Evolutionary conservation across 345 rosid genomes (phyloP), one percentile per base, ranked within the genome.

Genomic region (Salix suchowensis): DNA sequence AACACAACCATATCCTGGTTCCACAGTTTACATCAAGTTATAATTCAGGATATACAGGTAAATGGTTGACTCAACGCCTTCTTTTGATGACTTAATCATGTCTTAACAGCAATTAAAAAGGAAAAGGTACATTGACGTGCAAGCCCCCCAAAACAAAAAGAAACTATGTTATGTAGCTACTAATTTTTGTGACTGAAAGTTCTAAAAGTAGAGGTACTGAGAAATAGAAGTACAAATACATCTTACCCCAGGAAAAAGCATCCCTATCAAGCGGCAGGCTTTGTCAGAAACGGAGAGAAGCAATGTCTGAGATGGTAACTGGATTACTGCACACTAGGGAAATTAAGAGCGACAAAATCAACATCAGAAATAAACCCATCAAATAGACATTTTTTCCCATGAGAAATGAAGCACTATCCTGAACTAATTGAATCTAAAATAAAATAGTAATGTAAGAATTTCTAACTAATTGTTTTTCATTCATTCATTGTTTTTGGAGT

Each of bases 191-290:
- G 14, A 68, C 24, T 5, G 54, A 23, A 1, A 23, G 13, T 24
- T n/a, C 52, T 39, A 23, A 42, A 26, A 32, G 18, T 10, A 2
- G 8, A 26, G 10, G 68, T 11, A 28, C 18, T 46, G 50, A 46
- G 6, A 46, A 46, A 13, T 46, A 46, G 6, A 44, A 21, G 36
- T 21, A n/a, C 7, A 46, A 10, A 50, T 12, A 58, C 60, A 73
- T 73, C 94, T 90, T 82, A 93, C 98, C 94, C 97, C 97, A 65
- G 97, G 99, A 71, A 93, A 96, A 79, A 96, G 97, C 99, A 92
- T 92, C 80, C 98, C 99, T 79, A 91, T 93, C 88, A 93, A 87
- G 83, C 97, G 98, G 84, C 81, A 92, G 65, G 98, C 95, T 79
- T 96, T 93, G 88, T 93, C 97, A 60, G 95, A 91, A 76, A 92